Percentiles rank a stretch among this genome's conserved stretches.
phyloP scores from a whole-genome alignment of 768 basidiomycete genomes.

The Podaxis pistillaris region DNA sequence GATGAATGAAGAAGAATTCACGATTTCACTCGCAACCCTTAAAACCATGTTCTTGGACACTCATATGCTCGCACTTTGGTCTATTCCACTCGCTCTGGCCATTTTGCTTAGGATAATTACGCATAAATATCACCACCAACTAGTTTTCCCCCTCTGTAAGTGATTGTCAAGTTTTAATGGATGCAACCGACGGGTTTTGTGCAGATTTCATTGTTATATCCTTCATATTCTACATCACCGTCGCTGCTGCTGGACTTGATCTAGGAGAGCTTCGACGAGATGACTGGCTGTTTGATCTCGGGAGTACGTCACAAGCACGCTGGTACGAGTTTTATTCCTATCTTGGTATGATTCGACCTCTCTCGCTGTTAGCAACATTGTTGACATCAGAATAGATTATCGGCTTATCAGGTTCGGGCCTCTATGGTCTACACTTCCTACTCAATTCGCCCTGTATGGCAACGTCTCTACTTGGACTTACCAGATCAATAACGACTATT shows the following conservation, averaged over 20 bases:
- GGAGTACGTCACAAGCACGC: conserved; percentile 29
- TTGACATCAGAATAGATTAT: conserved; percentile 46
- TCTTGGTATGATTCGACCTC: conserved; percentile 52
- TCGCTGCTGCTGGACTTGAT: conserved; percentile 60
- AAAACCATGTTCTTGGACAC: conserved; percentile 63
- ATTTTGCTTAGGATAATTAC: conserved; percentile 79
- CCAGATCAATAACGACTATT: not conserved
- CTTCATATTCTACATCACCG: conserved; percentile 77
- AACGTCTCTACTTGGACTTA: not conserved
- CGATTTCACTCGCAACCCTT: conserved; percentile 62
- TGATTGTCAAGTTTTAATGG: conserved; percentile 12
- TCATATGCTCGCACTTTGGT: conserved; percentile 74
- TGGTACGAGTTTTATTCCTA: conserved; percentile 91
- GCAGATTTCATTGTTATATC: conserved; percentile 83
- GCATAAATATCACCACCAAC: conserved; percentile 76
- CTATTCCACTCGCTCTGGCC: conserved; percentile 74
- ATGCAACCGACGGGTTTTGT: not conserved
- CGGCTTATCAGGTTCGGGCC: conserved; percentile 56
- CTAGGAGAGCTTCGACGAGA: conserved; percentile 53
- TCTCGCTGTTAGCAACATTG: not conserved
- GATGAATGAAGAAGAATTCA: conserved; percentile 75
- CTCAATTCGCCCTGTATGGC: conserved; percentile 86
- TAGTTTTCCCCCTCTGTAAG: conserved; percentile 88
- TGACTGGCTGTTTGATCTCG: conserved; percentile 89
- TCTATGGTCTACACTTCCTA: conserved; percentile 84